Evolutionary conservation across 2,329 filamentous ascomycete genomes (phyloP), one percentile per base, ranked within the genome.

Genomic region (Cercospora sp.): DNA sequence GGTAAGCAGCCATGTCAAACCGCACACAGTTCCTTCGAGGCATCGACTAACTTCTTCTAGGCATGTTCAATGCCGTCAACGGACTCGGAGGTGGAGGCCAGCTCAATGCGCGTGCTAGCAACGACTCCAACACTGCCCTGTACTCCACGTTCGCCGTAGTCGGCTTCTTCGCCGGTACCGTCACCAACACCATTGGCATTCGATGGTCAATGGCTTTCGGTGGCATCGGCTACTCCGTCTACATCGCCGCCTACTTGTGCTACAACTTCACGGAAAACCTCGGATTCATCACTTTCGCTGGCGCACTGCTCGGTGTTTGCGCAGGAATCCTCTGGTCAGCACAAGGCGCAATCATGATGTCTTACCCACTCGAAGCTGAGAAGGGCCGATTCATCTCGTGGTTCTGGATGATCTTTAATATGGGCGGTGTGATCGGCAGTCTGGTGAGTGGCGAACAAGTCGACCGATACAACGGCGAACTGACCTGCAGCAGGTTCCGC

Each of bases 401-500:
- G 83, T 97, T 97, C 82, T 97, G 94, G 94, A 89, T 93, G 79
- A 96, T 97, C 76, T 97, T 97, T 85, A 97, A 97, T 80, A 80
- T 94, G 68, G 94, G 94, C 74, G 93, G 89, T 75, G 93, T 97
- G 69, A 92, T 97, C 79, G 94, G 94, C 70, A 89, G 90, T 75
- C 78, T 89, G 82, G 86, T 88, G 80, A 78, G 85, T 63, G 12
- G 28, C 18, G 8, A 33, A 23, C 4, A 3, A 10, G 16, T 6
- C 48, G 40, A 6, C 20, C 20, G 42, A 31, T 16, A 10, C 18
- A 28, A 9, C 12, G 16, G 20, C n/a, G 3, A 53, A 16, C 66
- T 68, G 18, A 63, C 48, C 9, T 12, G 45, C 40, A 51, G 26
- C 69, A 86, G 84, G 91, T 93, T 69, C 90, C 90, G n/a, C 86